Evolutionary conservation across 164 flowering plant genomes (phyloP).

Genomic region (Kingdonia uniflora): DNA sequence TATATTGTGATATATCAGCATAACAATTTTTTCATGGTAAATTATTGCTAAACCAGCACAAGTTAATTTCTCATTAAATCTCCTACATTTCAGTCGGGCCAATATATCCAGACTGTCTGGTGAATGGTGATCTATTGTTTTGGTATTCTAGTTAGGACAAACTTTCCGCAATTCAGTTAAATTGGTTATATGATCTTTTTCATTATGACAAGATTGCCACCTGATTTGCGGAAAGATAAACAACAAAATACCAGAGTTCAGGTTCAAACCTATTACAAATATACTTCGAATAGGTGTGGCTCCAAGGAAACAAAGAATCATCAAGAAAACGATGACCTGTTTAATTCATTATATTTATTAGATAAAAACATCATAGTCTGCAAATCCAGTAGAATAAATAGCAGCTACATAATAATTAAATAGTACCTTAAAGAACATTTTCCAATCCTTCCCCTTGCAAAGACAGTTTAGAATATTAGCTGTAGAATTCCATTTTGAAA

Average conservation of each 20-base stretch:
- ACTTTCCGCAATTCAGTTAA: not conserved
- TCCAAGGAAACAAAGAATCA: slow-evolving; percentile 56
- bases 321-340: slow-evolving; percentile 47
- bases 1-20: too few species aligned
- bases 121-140: too few species aligned
- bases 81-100: not conserved
- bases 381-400: not conserved
- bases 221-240: not conserved
- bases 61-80: not conserved
- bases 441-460: slow-evolving; percentile 69
- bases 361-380: not conserved
- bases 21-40: too few species aligned
- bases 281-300: slow-evolving; percentile 35
- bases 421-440: slow-evolving; percentile 61
- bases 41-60: not conserved
- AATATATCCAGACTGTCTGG: not conserved
- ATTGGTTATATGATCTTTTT: not conserved
- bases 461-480: slow-evolving; percentile 42
- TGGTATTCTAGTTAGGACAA: too few species aligned
- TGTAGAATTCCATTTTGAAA: slow-evolving; percentile 56
- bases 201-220: not conserved
- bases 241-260: slow-evolving; percentile 8
- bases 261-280: slow-evolving; percentile 40
- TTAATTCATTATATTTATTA: slow-evolving; percentile 12
- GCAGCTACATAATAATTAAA: too few species aligned